Percentiles rank a stretch among this genome's conserved stretches.
Conservation (phyloP, 2,329 filamentous ascomycete genomes). For the Fusarium sp. region DNA sequence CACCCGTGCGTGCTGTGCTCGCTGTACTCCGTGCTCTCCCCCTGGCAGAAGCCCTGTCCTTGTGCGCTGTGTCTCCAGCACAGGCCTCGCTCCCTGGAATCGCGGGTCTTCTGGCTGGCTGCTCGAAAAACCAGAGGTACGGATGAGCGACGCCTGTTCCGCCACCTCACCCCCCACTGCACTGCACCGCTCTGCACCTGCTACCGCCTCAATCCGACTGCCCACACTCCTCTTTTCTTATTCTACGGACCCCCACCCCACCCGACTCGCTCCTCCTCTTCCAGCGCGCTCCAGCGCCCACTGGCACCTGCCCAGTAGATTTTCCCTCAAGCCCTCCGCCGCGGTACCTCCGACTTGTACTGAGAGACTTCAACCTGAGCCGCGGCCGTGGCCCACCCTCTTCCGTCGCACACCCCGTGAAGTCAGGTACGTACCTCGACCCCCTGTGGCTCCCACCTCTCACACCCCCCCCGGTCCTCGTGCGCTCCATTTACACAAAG, state of each 20-base stretch:
- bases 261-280: constrained; percentile 20
- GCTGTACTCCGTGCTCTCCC: constrained; percentile 23
- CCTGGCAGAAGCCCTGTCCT: constrained; percentile 43
- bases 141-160: constrained; percentile 16
- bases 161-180: constrained; percentile 19
- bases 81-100: constrained; percentile 28
- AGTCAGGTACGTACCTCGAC: constrained; percentile 23
- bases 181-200: background rate
- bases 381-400: background rate
- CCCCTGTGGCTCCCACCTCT: background rate
- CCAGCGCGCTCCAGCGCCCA: constrained; percentile 29
- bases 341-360: constrained; percentile 45
- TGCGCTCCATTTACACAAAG: constrained; percentile 41
- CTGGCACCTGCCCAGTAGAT: constrained; percentile 18
- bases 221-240: constrained; percentile 15
- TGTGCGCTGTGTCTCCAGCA: constrained; percentile 40
- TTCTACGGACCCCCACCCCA: constrained; percentile 22
- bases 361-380: constrained; percentile 31
- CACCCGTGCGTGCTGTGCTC: constrained; percentile 38
- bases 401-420: background rate
- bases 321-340: constrained; percentile 23
- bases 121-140: constrained; percentile 11
- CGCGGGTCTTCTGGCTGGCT: constrained; percentile 26
- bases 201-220: constrained; percentile 17
- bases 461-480: constrained; percentile 34